Evolutionary conservation across 495 filamentous ascomycete genomes (phyloP).

Genomic region (Glarea lozoyensis): DNA sequence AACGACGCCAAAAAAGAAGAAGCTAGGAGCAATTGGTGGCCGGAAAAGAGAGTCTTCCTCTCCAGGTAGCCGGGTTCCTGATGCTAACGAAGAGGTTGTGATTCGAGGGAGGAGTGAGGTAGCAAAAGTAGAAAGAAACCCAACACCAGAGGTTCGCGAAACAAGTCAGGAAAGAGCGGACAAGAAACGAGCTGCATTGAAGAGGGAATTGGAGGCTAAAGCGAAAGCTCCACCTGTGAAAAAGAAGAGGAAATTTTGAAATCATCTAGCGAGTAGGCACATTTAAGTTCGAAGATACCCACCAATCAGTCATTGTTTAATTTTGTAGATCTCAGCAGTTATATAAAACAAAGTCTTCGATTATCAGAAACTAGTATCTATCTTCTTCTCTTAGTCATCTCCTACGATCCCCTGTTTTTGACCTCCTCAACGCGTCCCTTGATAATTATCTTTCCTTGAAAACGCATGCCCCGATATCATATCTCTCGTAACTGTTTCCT

Average conservation of each 20-base stretch:
- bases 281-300: too few species aligned
- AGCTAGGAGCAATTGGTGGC: constrained; percentile 7
- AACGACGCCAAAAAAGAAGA: background rate
- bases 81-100: background rate
- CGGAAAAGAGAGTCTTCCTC: constrained; percentile 9
- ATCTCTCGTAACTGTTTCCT: too few species aligned
- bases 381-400: too few species aligned
- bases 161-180: constrained; percentile 48
- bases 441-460: too few species aligned
- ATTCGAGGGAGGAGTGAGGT: background rate
- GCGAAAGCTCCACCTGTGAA: constrained; percentile 58
- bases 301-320: too few species aligned
- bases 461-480: too few species aligned
- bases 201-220: constrained; percentile 55
- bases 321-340: too few species aligned
- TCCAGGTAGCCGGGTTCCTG: constrained; percentile 27
- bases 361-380: too few species aligned
- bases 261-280: too few species aligned
- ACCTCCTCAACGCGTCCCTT: too few species aligned
- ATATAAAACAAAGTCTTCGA: too few species aligned
- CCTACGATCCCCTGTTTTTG: too few species aligned
- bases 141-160: constrained; percentile 19
- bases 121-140: background rate
- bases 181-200: constrained; percentile 53
- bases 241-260: constrained; percentile 59